phyloP scores from a whole-genome alignment of 2,329 filamentous ascomycete genomes.

The Neopestalotiopsis rosae region DNA sequence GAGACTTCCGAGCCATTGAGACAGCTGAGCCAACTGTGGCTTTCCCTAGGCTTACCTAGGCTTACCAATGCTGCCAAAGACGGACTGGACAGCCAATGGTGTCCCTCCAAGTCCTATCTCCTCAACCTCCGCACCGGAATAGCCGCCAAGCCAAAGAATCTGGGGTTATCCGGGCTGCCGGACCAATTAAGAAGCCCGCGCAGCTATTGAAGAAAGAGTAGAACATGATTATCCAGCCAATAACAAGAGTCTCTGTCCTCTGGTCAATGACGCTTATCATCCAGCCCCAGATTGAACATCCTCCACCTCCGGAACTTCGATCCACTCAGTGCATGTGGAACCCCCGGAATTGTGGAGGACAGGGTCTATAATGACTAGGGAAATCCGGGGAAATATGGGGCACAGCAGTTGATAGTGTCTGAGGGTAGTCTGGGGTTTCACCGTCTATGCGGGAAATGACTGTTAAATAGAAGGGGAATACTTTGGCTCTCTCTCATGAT shows the following conservation, averaged over 20 bases:
- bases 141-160: neutral
- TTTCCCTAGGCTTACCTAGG: no score
- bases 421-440: neutral
- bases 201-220: no score
- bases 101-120: neutral
- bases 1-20: neutral
- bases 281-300: neutral
- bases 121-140: conserved; percentile 14
- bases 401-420: neutral
- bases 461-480: neutral
- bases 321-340: conserved; percentile 5
- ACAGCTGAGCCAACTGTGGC: neutral
- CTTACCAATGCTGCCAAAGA: neutral
- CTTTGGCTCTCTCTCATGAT: neutral
- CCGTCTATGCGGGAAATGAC: neutral
- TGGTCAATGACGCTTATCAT: neutral
- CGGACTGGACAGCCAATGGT: neutral
- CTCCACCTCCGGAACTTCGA: neutral
- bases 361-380: conserved; percentile 2
- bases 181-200: neutral
- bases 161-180: neutral
- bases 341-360: neutral
- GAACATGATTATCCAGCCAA: neutral
- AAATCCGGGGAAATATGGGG: conserved; percentile 10
- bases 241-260: neutral